phyloP scores from a whole-genome alignment of 1,284 basidiomycete genomes.

The Sporisorium sorghi region DNA sequence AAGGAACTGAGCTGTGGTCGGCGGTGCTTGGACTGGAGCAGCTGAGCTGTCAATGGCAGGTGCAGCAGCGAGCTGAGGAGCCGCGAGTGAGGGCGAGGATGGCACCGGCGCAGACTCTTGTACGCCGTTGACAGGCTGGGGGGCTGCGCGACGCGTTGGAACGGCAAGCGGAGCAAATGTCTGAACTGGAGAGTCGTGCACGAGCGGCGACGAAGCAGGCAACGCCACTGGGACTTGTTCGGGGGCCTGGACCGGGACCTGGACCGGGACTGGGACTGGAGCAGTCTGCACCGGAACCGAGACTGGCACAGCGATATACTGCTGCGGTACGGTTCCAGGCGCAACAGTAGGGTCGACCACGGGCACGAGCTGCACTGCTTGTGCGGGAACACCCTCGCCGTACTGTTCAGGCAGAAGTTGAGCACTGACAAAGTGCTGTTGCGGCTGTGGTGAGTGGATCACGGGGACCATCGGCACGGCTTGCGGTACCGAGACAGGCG shows the following conservation, averaged over 20 bases:
- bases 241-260: background rate
- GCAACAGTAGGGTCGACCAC: slow-evolving; percentile 2
- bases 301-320: background rate
- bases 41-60: background rate
- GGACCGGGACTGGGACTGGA: background rate
- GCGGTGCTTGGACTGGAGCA: slow-evolving; percentile 4
- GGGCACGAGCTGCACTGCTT: background rate
- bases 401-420: slow-evolving; percentile 11
- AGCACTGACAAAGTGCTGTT: slow-evolving; percentile 9
- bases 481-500: slow-evolving; percentile 16
- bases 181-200: slow-evolving; percentile 16
- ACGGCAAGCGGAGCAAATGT: slow-evolving; percentile 32
- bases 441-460: slow-evolving; percentile 15
- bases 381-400: slow-evolving; percentile 2
- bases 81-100: background rate
- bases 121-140: background rate
- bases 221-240: background rate
- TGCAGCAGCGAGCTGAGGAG: background rate
- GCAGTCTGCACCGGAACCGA: background rate
- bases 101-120: background rate
- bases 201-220: background rate
- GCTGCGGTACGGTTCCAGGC: slow-evolving; percentile 3
- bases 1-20: slow-evolving; percentile 35
- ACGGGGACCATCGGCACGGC: slow-evolving; percentile 13
- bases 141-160: slow-evolving; percentile 12